Conservation (phyloP, 805 yeast species). For the Groenewaldozyma tartarivorans region DNA sequence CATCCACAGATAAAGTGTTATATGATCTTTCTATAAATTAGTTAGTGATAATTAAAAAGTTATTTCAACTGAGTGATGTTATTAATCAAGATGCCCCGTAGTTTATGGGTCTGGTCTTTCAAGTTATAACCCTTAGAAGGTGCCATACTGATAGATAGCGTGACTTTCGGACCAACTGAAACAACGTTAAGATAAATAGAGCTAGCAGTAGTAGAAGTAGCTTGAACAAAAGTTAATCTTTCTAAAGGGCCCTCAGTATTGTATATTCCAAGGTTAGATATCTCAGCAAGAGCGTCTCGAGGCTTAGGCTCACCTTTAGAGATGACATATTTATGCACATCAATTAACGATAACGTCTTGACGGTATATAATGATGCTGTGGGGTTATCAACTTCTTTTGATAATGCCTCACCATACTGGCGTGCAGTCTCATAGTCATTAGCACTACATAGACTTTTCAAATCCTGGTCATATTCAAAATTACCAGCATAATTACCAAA, state of each 20-base stretch:
- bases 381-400: not conserved
- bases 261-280: constrained; percentile 15
- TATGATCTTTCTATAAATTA: not conserved
- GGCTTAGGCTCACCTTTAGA: not conserved
- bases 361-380: constrained; percentile 1
- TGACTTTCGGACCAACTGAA: constrained; percentile 8
- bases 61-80: not conserved
- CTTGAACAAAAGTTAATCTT: constrained; percentile 12
- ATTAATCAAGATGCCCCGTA: not conserved
- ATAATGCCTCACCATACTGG: not conserved
- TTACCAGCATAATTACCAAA: constrained; percentile 12
- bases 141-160: no score
- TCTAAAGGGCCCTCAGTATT: constrained; percentile 2
- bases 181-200: constrained; percentile 7
- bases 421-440: constrained; percentile 1
- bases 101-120: not conserved
- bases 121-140: not conserved
- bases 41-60: not conserved
- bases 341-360: constrained; percentile 10
- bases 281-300: constrained; percentile 9
- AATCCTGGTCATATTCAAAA: not conserved
- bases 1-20: no score
- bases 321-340: constrained; percentile 8
- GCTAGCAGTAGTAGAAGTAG: constrained; percentile 10
- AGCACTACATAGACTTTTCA: not conserved